Conservation (phyloP, 768 basidiomycete genomes). For the Russula foetens region DNA sequence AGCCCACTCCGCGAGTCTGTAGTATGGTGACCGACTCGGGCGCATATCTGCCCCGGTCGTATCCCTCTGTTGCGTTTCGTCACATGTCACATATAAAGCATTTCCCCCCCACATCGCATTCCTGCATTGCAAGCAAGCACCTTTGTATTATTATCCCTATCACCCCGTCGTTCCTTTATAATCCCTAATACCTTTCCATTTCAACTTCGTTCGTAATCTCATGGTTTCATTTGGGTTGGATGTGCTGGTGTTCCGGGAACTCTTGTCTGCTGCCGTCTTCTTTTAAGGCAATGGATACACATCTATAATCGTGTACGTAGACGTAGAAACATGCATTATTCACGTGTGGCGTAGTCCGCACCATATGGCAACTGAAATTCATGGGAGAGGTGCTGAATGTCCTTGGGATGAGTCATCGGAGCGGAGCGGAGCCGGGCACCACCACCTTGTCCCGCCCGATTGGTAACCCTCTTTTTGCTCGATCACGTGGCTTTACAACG, state of each 20-base stretch:
- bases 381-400: too few relatives aligned
- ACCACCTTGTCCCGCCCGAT: too few relatives aligned
- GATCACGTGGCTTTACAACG: too few relatives aligned
- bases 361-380: not conserved
- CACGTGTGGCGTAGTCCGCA: not conserved
- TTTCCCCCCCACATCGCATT: constrained; percentile 1
- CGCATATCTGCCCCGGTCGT: not conserved
- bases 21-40: not conserved
- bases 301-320: not conserved
- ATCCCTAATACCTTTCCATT: not conserved
- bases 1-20: constrained; percentile 9
- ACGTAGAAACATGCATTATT: constrained; percentile 1
- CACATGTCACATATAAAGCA: constrained; percentile 6
- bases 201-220: not conserved
- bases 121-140: not conserved
- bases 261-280: not conserved
- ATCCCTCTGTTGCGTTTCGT: not conserved
- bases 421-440: too few relatives aligned
- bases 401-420: too few relatives aligned
- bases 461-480: too few relatives aligned
- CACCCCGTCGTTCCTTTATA: constrained; percentile 4
- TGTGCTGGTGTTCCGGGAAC: not conserved
- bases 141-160: constrained; percentile 15
- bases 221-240: constrained; percentile 8
- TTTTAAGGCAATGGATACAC: not conserved